Conservation (phyloP, 352 stramenopile genomes). For the Phytophthora tentaculata region DNA sequence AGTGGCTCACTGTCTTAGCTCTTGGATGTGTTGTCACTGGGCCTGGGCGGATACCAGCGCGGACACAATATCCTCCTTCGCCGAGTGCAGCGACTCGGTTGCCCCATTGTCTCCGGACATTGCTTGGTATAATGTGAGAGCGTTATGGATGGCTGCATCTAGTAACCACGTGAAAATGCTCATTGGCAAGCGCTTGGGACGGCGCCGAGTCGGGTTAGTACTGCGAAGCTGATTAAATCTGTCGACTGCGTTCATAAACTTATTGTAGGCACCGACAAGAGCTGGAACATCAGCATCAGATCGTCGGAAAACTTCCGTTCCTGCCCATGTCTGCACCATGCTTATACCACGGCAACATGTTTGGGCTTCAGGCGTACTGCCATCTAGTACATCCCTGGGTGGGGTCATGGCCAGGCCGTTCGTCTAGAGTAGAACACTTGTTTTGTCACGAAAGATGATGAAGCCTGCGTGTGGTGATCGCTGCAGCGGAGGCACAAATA, state of each 20-base stretch:
- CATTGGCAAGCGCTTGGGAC: background rate
- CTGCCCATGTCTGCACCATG: slow-evolving; percentile 4
- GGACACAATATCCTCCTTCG: too few relatives aligned
- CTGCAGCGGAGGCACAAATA: background rate
- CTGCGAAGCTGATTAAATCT: slow-evolving; percentile 5
- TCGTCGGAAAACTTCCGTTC: too few relatives aligned
- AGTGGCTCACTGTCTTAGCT: too few relatives aligned
- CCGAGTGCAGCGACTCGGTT: too few relatives aligned
- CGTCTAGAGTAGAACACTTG: slow-evolving; percentile 8
- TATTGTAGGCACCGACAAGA: background rate
- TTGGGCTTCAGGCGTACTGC: background rate
- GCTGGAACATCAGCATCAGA: background rate
- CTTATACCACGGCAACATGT: slow-evolving; percentile 7
- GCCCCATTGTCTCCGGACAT: too few relatives aligned
- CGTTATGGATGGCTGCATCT: slow-evolving; percentile 4
- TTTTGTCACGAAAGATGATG: slow-evolving; percentile 11
- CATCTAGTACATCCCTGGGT: slow-evolving; percentile 1
- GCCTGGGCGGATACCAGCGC: too few relatives aligned
- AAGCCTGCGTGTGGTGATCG: slow-evolving; percentile 4
- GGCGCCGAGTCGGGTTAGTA: too few relatives aligned
- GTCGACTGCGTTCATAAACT: slow-evolving; percentile 5
- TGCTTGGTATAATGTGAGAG: background rate
- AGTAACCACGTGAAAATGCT: slow-evolving; percentile 9
- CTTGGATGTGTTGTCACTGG: too few relatives aligned
- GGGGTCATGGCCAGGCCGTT: slow-evolving; percentile 3